phyloP scores from a whole-genome alignment of 2,329 filamentous ascomycete genomes.

The Hypomyces rosellus region DNA sequence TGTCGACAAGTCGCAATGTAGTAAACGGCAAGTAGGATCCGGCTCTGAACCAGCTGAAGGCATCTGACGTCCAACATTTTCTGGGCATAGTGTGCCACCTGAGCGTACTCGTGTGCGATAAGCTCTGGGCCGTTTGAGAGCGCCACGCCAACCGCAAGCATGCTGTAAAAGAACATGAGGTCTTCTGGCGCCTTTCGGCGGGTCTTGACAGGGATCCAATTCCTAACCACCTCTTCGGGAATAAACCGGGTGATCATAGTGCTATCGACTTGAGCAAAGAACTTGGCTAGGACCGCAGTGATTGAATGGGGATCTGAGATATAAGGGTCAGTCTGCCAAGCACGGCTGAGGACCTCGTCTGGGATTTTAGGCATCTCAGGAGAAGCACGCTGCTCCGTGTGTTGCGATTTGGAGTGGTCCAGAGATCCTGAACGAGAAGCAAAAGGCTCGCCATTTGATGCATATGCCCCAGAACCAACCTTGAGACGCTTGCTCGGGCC shows the following conservation, averaged over 20 bases:
- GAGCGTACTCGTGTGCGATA: slow-evolving; percentile 35
- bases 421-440: slow-evolving; percentile 24
- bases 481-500: slow-evolving; percentile 44
- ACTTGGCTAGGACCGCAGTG: slow-evolving; percentile 32
- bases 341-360: slow-evolving; percentile 41
- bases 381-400: slow-evolving; percentile 29
- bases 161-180: slow-evolving; percentile 41
- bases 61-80: slow-evolving; percentile 22
- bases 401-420: slow-evolving; percentile 32
- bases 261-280: slow-evolving; percentile 37
- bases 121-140: slow-evolving; percentile 31
- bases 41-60: slow-evolving; percentile 60
- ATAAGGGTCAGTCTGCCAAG: slow-evolving; percentile 47
- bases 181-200: slow-evolving; percentile 36
- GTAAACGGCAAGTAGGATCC: slow-evolving; percentile 61
- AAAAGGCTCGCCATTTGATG: slow-evolving; percentile 28
- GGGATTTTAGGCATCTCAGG: slow-evolving; percentile 42
- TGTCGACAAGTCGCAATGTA: slow-evolving; percentile 56
- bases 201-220: slow-evolving; percentile 30
- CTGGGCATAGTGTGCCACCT: slow-evolving; percentile 52
- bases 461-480: slow-evolving; percentile 41
- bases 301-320: slow-evolving; percentile 37
- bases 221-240: slow-evolving; percentile 33
- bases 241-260: slow-evolving; percentile 37
- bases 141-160: slow-evolving; percentile 33